Conservation (phyloP, 139 green algal genomes). For the Zygnema cylindricum region DNA sequence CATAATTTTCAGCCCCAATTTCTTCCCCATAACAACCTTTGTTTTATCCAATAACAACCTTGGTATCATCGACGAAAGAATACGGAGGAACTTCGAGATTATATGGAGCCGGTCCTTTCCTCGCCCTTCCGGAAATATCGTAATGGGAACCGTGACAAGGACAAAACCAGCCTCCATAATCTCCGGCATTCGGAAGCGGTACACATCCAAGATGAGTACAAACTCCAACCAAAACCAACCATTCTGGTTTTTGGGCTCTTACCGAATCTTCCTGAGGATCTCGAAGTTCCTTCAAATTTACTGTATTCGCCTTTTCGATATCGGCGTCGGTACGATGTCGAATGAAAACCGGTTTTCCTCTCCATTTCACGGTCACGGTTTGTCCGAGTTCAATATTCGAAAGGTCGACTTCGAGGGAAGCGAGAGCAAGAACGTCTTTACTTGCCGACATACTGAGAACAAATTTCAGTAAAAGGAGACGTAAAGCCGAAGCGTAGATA, state of each 20-base stretch:
- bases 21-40: no score
- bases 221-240: slow-evolving; percentile 96
- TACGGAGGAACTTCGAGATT: slow-evolving; percentile 97
- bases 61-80: slow-evolving; percentile 79
- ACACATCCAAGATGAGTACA: slow-evolving; percentile 99
- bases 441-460: slow-evolving; percentile 87
- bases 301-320: slow-evolving; percentile 78
- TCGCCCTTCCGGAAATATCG: slow-evolving; percentile 91
- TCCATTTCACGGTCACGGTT: slow-evolving; percentile 98
- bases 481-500: slow-evolving; percentile 94
- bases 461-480: slow-evolving; percentile 96
- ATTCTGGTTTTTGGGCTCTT: slow-evolving; percentile 75
- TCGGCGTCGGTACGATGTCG: slow-evolving; percentile 82
- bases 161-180: slow-evolving; percentile 98
- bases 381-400: slow-evolving; percentile 82
- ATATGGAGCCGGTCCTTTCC: slow-evolving; percentile 94
- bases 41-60: slow-evolving; percentile 78
- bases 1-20: no score
- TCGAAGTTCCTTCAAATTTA: slow-evolving; percentile 80
- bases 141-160: slow-evolving; percentile 96
- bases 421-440: slow-evolving; percentile 68
- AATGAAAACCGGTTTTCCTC: slow-evolving; percentile 99
- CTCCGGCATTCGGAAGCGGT: slow-evolving; percentile 93
- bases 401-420: slow-evolving; percentile 77
- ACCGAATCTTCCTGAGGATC: slow-evolving; percentile 79